These are phyloP conservation scores for Diospyros lotus DNA, from an alignment of 148 eudicot genomes.

Conservation along the genomic window DNA sequence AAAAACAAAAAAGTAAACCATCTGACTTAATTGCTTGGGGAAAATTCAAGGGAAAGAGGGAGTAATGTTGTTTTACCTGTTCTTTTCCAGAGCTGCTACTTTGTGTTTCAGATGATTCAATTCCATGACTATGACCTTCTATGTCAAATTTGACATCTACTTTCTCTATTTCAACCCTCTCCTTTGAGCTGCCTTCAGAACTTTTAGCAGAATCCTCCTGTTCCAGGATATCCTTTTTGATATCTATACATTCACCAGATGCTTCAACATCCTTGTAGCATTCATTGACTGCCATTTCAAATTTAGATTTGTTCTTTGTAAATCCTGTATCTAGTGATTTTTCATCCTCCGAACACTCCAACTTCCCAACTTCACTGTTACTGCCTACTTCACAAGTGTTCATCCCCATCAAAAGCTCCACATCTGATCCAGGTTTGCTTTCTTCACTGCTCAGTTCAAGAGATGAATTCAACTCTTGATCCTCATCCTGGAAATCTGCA, in stretches of 20 bases:
- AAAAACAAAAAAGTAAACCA: neutral
- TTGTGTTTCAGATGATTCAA: neutral
- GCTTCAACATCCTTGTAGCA: slow-evolving; percentile 1
- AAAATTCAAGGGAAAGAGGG: neutral
- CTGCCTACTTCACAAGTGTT: neutral
- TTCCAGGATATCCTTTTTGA: slow-evolving; percentile 8
- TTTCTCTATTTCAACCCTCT: slow-evolving; percentile 3
- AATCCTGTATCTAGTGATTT: neutral
- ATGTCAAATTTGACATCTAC: neutral
- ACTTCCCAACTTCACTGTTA: slow-evolving; percentile 1
- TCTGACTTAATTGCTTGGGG: neutral
- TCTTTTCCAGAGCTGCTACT: neutral
- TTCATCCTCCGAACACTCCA: slow-evolving; percentile 6
- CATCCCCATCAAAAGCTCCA: neutral
- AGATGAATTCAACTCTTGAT: neutral
- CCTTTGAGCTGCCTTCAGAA: slow-evolving; percentile 12
- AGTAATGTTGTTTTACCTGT: slow-evolving; percentile 6
- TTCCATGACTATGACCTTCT: slow-evolving; percentile 6
- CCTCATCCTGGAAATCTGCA: neutral
- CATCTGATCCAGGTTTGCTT: slow-evolving; percentile 3
- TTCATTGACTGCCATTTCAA: slow-evolving; percentile 4
- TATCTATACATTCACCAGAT: neutral
- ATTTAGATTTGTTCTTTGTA: slow-evolving; percentile 8
- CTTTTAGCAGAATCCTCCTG: slow-evolving; percentile 1
- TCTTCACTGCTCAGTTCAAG: slow-evolving; percentile 5